Percentiles rank a stretch among this genome's conserved stretches.
These are phyloP conservation scores for Gossypium ekmanianum DNA, from an alignment of 345 rosid species.

Conservation along the genomic window DNA sequence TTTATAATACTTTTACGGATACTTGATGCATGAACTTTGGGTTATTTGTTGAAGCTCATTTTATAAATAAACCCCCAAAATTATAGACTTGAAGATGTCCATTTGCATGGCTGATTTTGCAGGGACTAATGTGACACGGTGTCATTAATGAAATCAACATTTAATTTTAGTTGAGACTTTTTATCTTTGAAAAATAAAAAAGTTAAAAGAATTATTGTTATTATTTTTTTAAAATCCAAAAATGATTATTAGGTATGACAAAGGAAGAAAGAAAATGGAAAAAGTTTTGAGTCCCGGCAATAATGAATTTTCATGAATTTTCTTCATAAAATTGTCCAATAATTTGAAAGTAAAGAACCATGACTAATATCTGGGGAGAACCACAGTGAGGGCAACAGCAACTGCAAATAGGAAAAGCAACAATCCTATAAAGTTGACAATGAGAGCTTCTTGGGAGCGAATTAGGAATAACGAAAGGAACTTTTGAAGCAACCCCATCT, in stretches of 20 bases:
- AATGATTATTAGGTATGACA: too few relatives aligned
- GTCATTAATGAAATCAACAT: too few relatives aligned
- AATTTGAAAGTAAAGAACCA: neutral
- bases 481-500: conserved; percentile 35
- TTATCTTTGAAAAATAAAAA: too few relatives aligned
- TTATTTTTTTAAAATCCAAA: too few relatives aligned
- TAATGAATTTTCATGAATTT: too few relatives aligned
- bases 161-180: too few relatives aligned
- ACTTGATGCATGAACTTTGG: neutral
- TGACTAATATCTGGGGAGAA: conserved; percentile 29
- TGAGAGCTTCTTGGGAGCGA: conserved; percentile 33
- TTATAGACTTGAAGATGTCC: neutral
- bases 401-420: conserved; percentile 39
- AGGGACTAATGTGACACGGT: too few relatives aligned
- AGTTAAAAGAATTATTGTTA: too few relatives aligned
- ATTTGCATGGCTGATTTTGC: neutral
- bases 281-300: too few relatives aligned
- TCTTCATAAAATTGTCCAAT: too few relatives aligned
- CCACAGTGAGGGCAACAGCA: conserved; percentile 33
- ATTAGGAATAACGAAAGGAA: conserved; percentile 17
- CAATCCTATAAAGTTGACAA: conserved; percentile 47
- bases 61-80: neutral
- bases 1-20: too few relatives aligned
- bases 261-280: too few relatives aligned
- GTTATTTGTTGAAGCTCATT: neutral